Conservation (phyloP, 1,284 basidiomycete genomes). For the Tremellales sp. region DNA sequence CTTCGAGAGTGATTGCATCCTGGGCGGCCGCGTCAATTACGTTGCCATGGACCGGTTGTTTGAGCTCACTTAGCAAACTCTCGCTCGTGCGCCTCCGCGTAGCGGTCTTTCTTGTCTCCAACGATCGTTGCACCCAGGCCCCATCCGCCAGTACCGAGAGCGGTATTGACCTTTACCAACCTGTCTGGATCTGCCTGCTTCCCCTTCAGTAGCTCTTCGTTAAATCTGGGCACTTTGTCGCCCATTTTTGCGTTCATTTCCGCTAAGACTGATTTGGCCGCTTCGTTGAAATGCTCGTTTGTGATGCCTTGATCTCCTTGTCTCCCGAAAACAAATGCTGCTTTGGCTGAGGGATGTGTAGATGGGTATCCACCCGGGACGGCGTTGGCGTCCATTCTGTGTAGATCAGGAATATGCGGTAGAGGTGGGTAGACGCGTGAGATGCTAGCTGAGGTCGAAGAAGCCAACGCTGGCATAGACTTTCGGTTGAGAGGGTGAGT, state of each 20-base stretch:
- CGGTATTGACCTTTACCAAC: constrained; percentile 29
- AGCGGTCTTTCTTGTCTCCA: constrained; percentile 25
- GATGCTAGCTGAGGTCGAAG: constrained; percentile 16
- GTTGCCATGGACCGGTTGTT: background rate
- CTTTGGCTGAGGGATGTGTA: constrained; percentile 6
- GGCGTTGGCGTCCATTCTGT: constrained; percentile 10
- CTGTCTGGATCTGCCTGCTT: constrained; percentile 35
- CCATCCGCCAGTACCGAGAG: constrained; percentile 33
- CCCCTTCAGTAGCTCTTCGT: constrained; percentile 40
- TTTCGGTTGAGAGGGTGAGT: constrained; percentile 20
- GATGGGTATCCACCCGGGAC: constrained; percentile 4
- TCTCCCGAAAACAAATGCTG: constrained; percentile 32
- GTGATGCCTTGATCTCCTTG: constrained; percentile 14
- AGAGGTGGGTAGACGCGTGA: constrained; percentile 34
- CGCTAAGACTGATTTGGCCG: constrained; percentile 31
- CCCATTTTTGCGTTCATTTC: constrained; percentile 44
- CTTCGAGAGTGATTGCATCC: constrained; percentile 33
- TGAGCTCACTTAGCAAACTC: constrained; percentile 40
- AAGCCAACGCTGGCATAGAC: constrained; percentile 34
- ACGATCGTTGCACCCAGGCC: constrained; percentile 16
- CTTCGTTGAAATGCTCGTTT: constrained; percentile 33
- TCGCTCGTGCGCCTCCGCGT: constrained; percentile 35
- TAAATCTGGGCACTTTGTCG: constrained; percentile 20
- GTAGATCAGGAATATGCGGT: constrained; percentile 14
- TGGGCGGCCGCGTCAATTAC: constrained; percentile 7